Evolutionary conservation across 2,329 filamentous ascomycete species (phyloP).

Genomic region (Colletotrichum sp.): DNA sequence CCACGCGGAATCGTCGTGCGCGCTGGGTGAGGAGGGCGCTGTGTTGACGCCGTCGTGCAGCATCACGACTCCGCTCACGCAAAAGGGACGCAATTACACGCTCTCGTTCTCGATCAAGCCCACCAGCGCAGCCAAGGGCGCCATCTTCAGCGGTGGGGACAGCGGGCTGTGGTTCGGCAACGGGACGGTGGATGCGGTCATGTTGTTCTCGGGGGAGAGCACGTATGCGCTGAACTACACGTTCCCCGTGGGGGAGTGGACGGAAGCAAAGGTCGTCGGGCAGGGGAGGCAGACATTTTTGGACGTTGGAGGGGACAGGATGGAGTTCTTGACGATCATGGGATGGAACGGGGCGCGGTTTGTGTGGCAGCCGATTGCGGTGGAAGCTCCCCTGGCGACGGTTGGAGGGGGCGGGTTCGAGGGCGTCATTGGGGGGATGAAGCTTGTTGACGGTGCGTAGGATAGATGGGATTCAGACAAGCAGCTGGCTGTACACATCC

Average conservation of each 20-base stretch:
- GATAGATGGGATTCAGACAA: not conserved
- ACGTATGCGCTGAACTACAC: conserved; percentile 22
- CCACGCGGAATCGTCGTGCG: conserved; percentile 15
- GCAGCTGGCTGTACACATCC: not conserved
- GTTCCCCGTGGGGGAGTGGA: conserved; percentile 20
- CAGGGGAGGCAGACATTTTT: conserved; percentile 10
- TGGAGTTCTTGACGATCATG: conserved; percentile 17
- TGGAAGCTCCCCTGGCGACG: conserved; percentile 15
- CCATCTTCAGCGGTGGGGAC: conserved; percentile 18
- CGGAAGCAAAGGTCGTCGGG: conserved; percentile 11
- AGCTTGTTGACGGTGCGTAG: conserved; percentile 12
- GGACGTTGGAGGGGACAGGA: conserved; percentile 9
- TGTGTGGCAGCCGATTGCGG: conserved; percentile 16
- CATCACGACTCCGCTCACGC: conserved; percentile 51
- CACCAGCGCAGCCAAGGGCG: conserved; percentile 8
- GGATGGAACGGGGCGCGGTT: conserved; percentile 13
- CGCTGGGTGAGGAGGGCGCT: conserved; percentile 23
- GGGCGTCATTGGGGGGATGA: conserved; percentile 16
- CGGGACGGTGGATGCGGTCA: conserved; percentile 16
- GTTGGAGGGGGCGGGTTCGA: conserved; percentile 13
- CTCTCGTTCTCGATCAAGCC: conserved; percentile 47
- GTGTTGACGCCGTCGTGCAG: conserved; percentile 41
- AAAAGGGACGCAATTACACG: conserved; percentile 62
- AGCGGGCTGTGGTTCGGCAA: conserved; percentile 22
- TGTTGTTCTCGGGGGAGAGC: conserved; percentile 20